A percentile compares a stretch with the other conserved stretches of the same genome.
phyloP scores from a whole-genome alignment of 257 asterid species.

The Solanum habrochaites region DNA sequence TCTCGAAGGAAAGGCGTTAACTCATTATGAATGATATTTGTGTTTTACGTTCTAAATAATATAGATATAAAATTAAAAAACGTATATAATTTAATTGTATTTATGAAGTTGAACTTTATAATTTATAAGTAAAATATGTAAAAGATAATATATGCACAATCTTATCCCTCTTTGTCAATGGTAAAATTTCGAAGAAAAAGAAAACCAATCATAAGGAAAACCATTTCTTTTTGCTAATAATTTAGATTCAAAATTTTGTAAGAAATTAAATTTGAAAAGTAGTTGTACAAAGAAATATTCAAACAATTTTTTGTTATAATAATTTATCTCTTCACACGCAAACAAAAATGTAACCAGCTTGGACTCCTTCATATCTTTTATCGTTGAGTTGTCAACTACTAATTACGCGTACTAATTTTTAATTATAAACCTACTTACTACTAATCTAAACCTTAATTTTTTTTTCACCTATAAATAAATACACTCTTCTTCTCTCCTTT shows the following conservation, averaged over 20 bases:
- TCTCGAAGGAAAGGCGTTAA: rapidly evolving
- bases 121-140: neutral
- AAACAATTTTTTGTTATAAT: neutral
- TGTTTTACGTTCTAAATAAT: neutral
- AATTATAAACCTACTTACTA: neutral
- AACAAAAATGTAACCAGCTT: neutral
- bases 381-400: neutral
- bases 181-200: neutral
- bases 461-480: neutral
- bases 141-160: too few species aligned
- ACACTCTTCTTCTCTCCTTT: too few species aligned
- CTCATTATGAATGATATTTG: neutral
- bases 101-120: neutral
- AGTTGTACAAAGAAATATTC: neutral
- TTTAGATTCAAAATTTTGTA: neutral
- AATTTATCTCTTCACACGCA: neutral
- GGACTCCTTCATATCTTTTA: neutral
- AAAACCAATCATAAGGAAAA: constrained; percentile 10
- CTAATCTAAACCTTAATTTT: neutral
- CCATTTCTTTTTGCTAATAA: neutral
- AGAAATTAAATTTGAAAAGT: neutral
- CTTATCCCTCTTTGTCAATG: neutral
- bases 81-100: too few species aligned
- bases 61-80: too few species aligned
- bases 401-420: neutral